Evolutionary conservation across 768 basidiomycete species (phyloP).

Genomic region (Russula olivacea): DNA sequence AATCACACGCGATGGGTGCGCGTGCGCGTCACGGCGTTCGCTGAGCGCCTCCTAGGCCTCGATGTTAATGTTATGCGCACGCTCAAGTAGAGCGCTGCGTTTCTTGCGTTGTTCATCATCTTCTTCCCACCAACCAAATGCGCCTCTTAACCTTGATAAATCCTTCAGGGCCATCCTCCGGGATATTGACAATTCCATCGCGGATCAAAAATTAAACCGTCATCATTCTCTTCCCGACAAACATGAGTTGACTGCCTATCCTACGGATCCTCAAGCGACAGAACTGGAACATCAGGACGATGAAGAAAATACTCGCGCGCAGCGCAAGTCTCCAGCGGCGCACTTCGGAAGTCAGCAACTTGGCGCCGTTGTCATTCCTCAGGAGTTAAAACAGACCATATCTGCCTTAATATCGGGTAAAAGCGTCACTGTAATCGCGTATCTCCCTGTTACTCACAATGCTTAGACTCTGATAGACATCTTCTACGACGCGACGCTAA

Average conservation of each 20-base stretch:
- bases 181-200: conserved; percentile 63
- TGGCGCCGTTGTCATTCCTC: conserved; percentile 65
- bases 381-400: conserved; percentile 64
- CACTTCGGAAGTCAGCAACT: conserved; percentile 68
- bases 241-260: conserved; percentile 53
- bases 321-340: conserved; percentile 74
- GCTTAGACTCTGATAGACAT: conserved; percentile 55
- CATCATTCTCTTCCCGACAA: conserved; percentile 26
- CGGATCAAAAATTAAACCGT: conserved; percentile 29
- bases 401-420: conserved; percentile 60
- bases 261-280: conserved; percentile 30
- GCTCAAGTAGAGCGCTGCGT: conserved; percentile 10
- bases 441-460: neutral
- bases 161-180: conserved; percentile 54
- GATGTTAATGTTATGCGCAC: conserved; percentile 8
- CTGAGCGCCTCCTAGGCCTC: neutral
- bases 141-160: conserved; percentile 59
- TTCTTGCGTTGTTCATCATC: conserved; percentile 23
- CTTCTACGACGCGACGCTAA: conserved; percentile 64
- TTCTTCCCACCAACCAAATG: conserved; percentile 46
- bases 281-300: conserved; percentile 32
- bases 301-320: conserved; percentile 34
- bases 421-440: conserved; percentile 15
- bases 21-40: neutral
- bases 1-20: conserved; percentile 14